A percentile compares a stretch with the other conserved stretches of the same genome.
These are phyloP conservation scores for Podaxis carcinomalis DNA, from an alignment of 768 basidiomycete species.

Conservation along the genomic window DNA sequence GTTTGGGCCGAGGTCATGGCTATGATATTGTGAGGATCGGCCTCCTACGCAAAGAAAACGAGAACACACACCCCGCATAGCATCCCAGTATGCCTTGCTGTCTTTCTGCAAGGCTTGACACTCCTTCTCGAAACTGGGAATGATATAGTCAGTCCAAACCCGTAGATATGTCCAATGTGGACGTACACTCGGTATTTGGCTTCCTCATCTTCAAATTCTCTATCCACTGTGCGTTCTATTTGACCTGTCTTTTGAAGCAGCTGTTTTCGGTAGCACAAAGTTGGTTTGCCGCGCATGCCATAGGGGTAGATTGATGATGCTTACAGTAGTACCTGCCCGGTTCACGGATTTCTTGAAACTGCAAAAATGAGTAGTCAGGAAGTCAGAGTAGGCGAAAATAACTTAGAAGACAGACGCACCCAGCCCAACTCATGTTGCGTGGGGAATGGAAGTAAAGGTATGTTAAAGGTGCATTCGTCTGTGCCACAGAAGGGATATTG, in stretches of 20 bases:
- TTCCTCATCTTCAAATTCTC: slow-evolving; percentile 92
- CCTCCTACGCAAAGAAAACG: background rate
- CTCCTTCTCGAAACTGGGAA: slow-evolving; percentile 90
- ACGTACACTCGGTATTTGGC: slow-evolving; percentile 85
- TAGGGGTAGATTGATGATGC: slow-evolving; percentile 18
- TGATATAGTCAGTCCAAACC: slow-evolving; percentile 3
- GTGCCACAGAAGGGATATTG: background rate
- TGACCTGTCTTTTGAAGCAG: slow-evolving; percentile 98
- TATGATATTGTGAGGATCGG: slow-evolving; percentile 23
- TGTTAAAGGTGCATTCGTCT: background rate
- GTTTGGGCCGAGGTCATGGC: slow-evolving; percentile 95
- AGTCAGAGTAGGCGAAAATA: background rate
- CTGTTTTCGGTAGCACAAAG: slow-evolving; percentile 32
- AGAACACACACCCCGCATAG: slow-evolving; percentile 73
- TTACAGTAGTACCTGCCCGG: slow-evolving; percentile 85
- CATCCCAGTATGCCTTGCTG: slow-evolving; percentile 90
- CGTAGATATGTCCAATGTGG: background rate
- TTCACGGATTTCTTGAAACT: slow-evolving; percentile 95
- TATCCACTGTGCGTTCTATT: slow-evolving; percentile 92
- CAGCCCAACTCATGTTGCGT: slow-evolving; percentile 50
- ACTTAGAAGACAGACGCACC: slow-evolving; percentile 27
- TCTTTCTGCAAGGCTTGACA: slow-evolving; percentile 91
- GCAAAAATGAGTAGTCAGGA: slow-evolving; percentile 9
- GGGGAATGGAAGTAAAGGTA: background rate
- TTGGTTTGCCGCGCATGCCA: slow-evolving; percentile 5